Evolutionary conservation across 495 filamentous ascomycete genomes (phyloP).

Genomic region (Lepraria neglecta): DNA sequence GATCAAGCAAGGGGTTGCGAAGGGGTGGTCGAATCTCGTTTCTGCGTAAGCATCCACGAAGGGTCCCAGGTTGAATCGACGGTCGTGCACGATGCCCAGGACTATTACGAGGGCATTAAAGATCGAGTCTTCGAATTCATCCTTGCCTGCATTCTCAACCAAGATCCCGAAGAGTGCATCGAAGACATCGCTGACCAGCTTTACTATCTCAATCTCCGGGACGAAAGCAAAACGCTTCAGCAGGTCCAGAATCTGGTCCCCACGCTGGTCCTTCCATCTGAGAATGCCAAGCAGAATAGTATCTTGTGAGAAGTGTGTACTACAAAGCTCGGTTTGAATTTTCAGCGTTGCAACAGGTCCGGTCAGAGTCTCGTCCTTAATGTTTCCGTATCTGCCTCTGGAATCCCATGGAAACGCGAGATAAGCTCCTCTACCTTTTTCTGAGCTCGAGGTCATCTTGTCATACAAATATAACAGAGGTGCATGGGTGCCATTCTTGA

Average conservation of each 20-base stretch:
- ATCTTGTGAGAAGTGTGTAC: conserved; percentile 92
- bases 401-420: conserved; percentile 72
- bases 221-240: conserved; percentile 85
- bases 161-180: conserved; percentile 88
- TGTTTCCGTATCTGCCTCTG: conserved; percentile 55
- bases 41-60: conserved; percentile 90
- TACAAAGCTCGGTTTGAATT: conserved; percentile 85
- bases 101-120: conserved; percentile 87
- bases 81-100: conserved; percentile 87
- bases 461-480: conserved; percentile 84
- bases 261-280: conserved; percentile 72
- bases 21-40: conserved; percentile 84
- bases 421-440: conserved; percentile 69
- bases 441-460: conserved; percentile 64
- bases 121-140: conserved; percentile 86
- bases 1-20: conserved; percentile 85
- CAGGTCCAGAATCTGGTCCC: conserved; percentile 61
- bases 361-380: conserved; percentile 66
- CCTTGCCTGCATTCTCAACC: conserved; percentile 78
- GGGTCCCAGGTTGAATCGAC: conserved; percentile 83
- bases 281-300: conserved; percentile 76
- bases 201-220: conserved; percentile 95
- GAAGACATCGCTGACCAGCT: conserved; percentile 81
- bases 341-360: conserved; percentile 69
- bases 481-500: conserved; percentile 76